Base-by-base conservation (phyloP, 169 alveolate species). In the Eimeria praecox region DNA sequence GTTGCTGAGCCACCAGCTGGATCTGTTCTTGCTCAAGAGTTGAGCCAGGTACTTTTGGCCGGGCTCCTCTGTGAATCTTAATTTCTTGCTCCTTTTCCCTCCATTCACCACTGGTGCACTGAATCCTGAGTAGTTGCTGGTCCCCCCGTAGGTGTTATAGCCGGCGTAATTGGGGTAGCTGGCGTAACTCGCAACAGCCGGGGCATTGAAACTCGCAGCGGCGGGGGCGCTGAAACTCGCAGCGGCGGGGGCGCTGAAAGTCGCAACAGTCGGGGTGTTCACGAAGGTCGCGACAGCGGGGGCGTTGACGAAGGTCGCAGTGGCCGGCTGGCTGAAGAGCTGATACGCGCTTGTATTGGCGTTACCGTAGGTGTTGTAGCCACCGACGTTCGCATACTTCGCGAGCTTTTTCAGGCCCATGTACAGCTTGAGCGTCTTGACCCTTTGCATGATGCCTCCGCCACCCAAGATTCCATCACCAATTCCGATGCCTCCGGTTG, bases 11-110 rank as follows among this genome's bases (percentile, higher is more conserved):
- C 93, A 62, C 82, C 56, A 59, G 22, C 62, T 30, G 1, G 49
- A 12, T 62, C 71, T 87, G 64, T n/a, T 62, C 18, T 59, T 87
- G 82, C 64, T 40, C 12, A 87, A 22, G 20, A 87, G 33, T 35
- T 62, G 71, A 9, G 93, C 93, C 35, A 87, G 42, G 27, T 87
- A 87, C 59, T 40, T 33, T 66, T 87, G 93, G 12, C 93, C 93
- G 20, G 93, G 93, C 49, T 56, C 93, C n/a, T 87, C 91, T 30
- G 71, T 20, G 33, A 6, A 83, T 56, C 44, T 44, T 0, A 77
- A 0, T 35, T 49, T 49, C 38, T 52, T 83, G 24, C 73, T 44
- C 22, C 2, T 0, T 30, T 24, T 66, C 27, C 44, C 64, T 1
- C 1, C 5, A 27, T 3, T 46, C 9, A 27, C 66, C 0, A 44